Conservation (phyloP, 495 filamentous ascomycete genomes). For the Ascobolus immersus region DNA sequence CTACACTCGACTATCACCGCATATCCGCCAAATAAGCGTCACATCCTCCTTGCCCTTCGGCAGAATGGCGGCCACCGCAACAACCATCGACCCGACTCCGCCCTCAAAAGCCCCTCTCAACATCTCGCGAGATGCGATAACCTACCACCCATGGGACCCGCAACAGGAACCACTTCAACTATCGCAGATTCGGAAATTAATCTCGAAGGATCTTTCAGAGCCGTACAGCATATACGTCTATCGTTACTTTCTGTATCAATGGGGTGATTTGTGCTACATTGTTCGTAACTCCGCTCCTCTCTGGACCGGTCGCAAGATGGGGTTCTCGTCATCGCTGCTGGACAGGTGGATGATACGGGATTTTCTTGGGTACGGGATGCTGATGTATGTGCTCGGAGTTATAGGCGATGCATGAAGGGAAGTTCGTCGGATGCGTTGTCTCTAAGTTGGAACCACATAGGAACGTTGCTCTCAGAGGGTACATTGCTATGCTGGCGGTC, state of each 20-base stretch:
- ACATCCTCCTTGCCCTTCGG: too few species aligned
- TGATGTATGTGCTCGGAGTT: slow-evolving; percentile 28
- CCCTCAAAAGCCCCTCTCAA: neutral
- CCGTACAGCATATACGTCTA: slow-evolving; percentile 99
- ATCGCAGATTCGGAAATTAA: slow-evolving; percentile 67
- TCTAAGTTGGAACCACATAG: slow-evolving; percentile 82
- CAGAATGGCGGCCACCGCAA: too few species aligned
- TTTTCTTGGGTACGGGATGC: neutral
- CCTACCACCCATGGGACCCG: slow-evolving; percentile 64
- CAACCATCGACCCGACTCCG: neutral
- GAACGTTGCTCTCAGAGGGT: slow-evolving; percentile 54
- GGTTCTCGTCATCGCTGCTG: too few species aligned
- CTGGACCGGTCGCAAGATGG: too few species aligned
- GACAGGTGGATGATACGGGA: neutral
- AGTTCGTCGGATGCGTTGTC: slow-evolving; percentile 70
- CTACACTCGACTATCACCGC: too few species aligned
- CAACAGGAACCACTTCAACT: slow-evolving; percentile 57
- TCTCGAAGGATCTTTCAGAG: slow-evolving; percentile 90
- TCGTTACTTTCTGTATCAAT: slow-evolving; percentile 94
- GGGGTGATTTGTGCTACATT: slow-evolving; percentile 89
- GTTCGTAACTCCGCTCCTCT: slow-evolving; percentile 20
- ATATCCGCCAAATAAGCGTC: too few species aligned
- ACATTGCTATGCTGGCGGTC: slow-evolving; percentile 96
- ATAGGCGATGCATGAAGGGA: slow-evolving; percentile 17
- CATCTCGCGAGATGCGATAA: slow-evolving; percentile 27